These are phyloP conservation scores for Leccinellum luteum DNA, from an alignment of 768 basidiomycete species.

Conservation along the genomic window DNA sequence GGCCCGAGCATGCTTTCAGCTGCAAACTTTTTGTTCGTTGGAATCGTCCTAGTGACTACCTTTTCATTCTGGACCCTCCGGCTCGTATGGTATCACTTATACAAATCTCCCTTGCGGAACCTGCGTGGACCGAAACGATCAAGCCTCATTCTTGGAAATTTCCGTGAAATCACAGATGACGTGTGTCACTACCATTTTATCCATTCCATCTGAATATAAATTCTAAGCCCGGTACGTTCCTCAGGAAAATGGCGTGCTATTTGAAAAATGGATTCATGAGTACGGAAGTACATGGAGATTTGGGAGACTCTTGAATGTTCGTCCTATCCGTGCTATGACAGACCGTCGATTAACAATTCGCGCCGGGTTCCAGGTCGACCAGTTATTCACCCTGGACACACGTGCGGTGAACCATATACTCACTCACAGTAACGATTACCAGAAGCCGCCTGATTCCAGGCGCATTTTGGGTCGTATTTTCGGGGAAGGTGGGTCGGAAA, in stretches of 20 bases:
- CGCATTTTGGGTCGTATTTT: conserved; percentile 41
- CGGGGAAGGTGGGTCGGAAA: conserved; percentile 30
- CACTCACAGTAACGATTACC: conserved; percentile 51
- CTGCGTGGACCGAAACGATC: conserved; percentile 50
- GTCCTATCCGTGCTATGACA: conserved; percentile 6
- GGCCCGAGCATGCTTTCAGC: not conserved
- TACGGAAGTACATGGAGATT: conserved; percentile 49
- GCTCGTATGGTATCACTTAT: conserved; percentile 29
- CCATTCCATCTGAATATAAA: not conserved
- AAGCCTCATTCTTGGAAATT: conserved; percentile 48
- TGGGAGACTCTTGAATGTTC: conserved; percentile 43
- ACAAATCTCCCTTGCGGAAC: conserved; percentile 42
- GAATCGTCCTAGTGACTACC: conserved; percentile 11
- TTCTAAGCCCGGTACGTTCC: not conserved
- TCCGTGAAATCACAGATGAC: conserved; percentile 41
- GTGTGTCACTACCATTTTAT: conserved; percentile 28
- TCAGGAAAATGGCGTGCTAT: conserved; percentile 30
- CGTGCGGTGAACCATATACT: conserved; percentile 66
- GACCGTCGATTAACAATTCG: not conserved
- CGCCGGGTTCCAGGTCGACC: conserved; percentile 23
- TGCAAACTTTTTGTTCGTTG: not conserved
- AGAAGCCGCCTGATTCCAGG: conserved; percentile 47
- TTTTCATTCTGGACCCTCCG: conserved; percentile 33
- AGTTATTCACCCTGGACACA: conserved; percentile 57
- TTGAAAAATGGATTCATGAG: conserved; percentile 45